Conservation (phyloP, 768 basidiomycete species). For the Rhizopogon sp. region DNA sequence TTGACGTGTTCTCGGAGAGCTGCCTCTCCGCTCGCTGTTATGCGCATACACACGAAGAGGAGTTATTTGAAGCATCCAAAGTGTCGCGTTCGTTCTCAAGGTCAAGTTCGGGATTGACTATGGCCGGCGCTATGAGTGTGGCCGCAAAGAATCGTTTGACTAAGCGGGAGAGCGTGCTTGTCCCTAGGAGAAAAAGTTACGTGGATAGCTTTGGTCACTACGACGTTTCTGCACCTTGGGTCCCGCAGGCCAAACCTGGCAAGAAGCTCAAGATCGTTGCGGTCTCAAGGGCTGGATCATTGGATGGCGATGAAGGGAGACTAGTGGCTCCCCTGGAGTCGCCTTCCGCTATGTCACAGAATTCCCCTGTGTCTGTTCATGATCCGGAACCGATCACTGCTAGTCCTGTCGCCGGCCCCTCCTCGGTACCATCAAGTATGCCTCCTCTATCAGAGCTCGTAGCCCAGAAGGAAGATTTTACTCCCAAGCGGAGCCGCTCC, state of each 20-base stretch:
- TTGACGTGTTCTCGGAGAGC: constrained; percentile 75
- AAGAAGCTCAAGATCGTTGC: constrained; percentile 25
- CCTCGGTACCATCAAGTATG: constrained; percentile 9
- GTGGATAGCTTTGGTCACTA: constrained; percentile 16
- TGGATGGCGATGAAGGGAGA: constrained; percentile 20
- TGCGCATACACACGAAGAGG: constrained; percentile 57
- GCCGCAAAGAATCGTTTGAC: constrained; percentile 54
- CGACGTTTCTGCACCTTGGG: background rate
- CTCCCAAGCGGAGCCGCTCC: constrained; percentile 43
- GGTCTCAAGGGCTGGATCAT: constrained; percentile 12
- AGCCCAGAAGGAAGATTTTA: constrained; percentile 16
- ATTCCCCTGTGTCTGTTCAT: constrained; percentile 27
- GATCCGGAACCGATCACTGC: constrained; percentile 13
- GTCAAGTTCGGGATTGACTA: constrained; percentile 55
- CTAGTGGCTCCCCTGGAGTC: constrained; percentile 21
- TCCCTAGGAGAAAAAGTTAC: constrained; percentile 54
- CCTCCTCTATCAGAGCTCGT: constrained; percentile 24
- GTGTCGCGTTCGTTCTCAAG: constrained; percentile 42
- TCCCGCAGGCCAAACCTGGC: constrained; percentile 5
- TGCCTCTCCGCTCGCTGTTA: constrained; percentile 66
- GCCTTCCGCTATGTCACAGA: constrained; percentile 36
- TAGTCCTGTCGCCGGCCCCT: constrained; percentile 15
- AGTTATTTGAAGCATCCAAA: constrained; percentile 54
- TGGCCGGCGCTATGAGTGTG: constrained; percentile 49
- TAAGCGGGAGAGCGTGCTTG: constrained; percentile 66